These are phyloP conservation scores for Phylloporus sp. DNA, from an alignment of 768 basidiomycete genomes.

Conservation along the genomic window DNA sequence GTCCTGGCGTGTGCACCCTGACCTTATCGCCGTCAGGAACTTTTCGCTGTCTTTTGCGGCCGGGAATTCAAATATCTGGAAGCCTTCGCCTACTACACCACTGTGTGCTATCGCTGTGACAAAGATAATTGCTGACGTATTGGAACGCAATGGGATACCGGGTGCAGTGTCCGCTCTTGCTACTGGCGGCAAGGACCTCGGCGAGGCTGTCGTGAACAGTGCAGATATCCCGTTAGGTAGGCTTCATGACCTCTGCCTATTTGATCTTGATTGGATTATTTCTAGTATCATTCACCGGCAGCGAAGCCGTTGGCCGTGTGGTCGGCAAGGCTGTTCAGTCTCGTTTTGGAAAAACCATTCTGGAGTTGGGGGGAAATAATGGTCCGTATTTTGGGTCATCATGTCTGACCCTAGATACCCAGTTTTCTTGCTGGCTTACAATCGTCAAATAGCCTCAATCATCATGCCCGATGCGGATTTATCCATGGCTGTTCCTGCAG, in stretches of 20 bases:
- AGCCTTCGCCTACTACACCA: constrained; percentile 87
- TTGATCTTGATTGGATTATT: constrained; percentile 1
- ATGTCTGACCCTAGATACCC: constrained; percentile 16
- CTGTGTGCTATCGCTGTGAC: constrained; percentile 90
- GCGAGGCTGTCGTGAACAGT: constrained; percentile 74
- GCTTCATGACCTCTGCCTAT: constrained; percentile 1
- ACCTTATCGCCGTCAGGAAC: constrained; percentile 57
- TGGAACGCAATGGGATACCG: constrained; percentile 79
- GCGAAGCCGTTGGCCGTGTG: constrained; percentile 78
- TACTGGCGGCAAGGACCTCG: constrained; percentile 77
- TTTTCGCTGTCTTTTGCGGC: constrained; percentile 82
- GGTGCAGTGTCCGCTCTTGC: constrained; percentile 82
- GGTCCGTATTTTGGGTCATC: constrained; percentile 44
- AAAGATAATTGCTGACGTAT: constrained; percentile 72
- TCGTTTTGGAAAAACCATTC: constrained; percentile 83
- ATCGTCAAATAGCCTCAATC: constrained; percentile 63
- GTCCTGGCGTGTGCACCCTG: constrained; percentile 1
- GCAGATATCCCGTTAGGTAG: constrained; percentile 74
- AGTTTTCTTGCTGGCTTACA: constrained; percentile 12
- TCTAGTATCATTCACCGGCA: constrained; percentile 92
- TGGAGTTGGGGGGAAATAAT: constrained; percentile 96
- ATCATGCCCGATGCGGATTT: constrained; percentile 94
- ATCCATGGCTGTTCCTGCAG: constrained; percentile 80
- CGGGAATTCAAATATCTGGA: constrained; percentile 94
- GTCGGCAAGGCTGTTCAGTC: constrained; percentile 88